Evolutionary conservation across 805 yeast species (phyloP), one percentile per base, ranked within the genome.

Genomic region (Zygoascus bituminiphila): DNA sequence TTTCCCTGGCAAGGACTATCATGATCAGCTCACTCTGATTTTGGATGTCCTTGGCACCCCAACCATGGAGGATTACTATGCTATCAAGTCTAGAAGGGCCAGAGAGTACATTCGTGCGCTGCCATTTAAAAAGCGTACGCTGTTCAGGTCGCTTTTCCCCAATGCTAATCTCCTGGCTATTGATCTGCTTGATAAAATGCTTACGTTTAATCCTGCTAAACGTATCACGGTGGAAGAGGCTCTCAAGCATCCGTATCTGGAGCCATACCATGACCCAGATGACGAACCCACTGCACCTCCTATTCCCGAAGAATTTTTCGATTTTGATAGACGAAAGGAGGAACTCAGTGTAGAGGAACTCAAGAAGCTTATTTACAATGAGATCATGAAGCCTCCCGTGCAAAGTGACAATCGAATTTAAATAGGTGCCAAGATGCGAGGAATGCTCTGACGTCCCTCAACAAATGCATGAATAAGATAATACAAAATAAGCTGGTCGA

Each of bases 1-100:
- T 20, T 93, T 93, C 69, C 84, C 91, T 56, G 98, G 98, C 4
- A 85, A 84, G 63, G 98, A 93, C 69, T 93, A 91, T 62, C 96
- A 91, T 25, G 95, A 93, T 64, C 98, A 93, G 66, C 72, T 93
- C 62, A 85, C 86, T 61, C 88, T 88, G 68, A 91, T 91, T 46
- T 70, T 93, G 48, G 78, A 83, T 60, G 81, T 87, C 23, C 72
- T 93, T 52, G 98, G 98, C n/a, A 87, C 97, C 2, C 98, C 98
- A 93, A 74, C 72, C 47, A 79, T 76, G 67, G 88, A 82, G 52
- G 95, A 87, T 62, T 81, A 83, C 63, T 64, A 64, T 45, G 57
- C 62, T 15, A 57, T 62, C 46, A 73, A 76, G 47, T 85, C 95
- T 1, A 77, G 81, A 50, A 76, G 96, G 57, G 97, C 97, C 3